Conservation (phyloP, 139 green algal genomes). For the Volvox africanus region DNA sequence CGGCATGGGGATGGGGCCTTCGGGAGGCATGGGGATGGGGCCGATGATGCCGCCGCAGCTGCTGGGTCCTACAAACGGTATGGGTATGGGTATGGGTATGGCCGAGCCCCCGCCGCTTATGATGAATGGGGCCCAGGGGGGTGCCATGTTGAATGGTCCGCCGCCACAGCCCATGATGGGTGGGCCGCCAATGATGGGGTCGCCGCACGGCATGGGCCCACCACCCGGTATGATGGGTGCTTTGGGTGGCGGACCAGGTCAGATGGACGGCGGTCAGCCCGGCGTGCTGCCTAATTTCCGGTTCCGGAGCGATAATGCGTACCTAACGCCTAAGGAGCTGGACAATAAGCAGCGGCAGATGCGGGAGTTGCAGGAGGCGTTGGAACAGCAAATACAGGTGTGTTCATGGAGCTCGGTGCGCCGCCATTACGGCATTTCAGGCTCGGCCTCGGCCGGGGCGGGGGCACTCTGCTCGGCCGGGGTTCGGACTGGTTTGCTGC, state of each 20-base stretch:
- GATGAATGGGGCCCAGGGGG: background rate
- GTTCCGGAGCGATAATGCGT: slow-evolving; percentile 55
- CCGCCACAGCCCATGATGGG: background rate
- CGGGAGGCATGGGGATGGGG: slow-evolving; percentile 1
- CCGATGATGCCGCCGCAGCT: slow-evolving; percentile 7
- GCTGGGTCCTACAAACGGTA: background rate
- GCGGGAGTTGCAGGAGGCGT: slow-evolving; percentile 56
- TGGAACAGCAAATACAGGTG: slow-evolving; percentile 53
- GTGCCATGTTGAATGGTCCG: background rate
- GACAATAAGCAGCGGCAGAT: slow-evolving; percentile 54
- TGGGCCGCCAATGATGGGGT: background rate
- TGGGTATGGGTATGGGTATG: slow-evolving; percentile 16
- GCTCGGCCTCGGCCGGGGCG: too few relatives aligned
- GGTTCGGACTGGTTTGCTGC: background rate
- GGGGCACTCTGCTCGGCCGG: background rate
- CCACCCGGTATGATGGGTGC: slow-evolving; percentile 9
- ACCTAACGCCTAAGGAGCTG: slow-evolving; percentile 51
- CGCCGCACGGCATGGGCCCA: background rate
- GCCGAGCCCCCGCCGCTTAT: background rate
- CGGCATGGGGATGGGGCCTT: background rate
- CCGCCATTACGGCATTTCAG: too few relatives aligned
- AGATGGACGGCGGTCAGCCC: background rate
- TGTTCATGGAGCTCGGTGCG: too few relatives aligned
- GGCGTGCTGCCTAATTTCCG: slow-evolving; percentile 44
- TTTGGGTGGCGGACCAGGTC: background rate